Conservation (phyloP, 1,139 yeast genomes). For the Blastobotrys raffinosifermentans region DNA sequence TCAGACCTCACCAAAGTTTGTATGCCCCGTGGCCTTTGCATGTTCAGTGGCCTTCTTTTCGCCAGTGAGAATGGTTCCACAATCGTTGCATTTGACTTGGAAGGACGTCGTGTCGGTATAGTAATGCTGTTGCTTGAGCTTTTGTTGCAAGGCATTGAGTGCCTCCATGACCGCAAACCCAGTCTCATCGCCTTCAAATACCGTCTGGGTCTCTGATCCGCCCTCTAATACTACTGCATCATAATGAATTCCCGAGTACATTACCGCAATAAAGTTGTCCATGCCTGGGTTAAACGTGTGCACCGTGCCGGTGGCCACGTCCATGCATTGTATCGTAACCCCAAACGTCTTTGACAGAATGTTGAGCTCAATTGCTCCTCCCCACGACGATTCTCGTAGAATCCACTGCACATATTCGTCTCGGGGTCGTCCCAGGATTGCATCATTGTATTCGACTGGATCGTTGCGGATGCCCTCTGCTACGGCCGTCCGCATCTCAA, state of each 20-base stretch:
- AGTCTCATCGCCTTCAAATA: constrained; percentile 34
- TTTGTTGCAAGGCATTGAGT: constrained; percentile 39
- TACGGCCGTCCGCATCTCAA: constrained; percentile 44
- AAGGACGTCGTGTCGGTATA: constrained; percentile 64
- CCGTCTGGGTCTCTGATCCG: constrained; percentile 36
- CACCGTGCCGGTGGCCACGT: constrained; percentile 57
- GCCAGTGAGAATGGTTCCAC: constrained; percentile 51
- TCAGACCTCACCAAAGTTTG: constrained; percentile 55
- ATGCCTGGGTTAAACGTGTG: constrained; percentile 51
- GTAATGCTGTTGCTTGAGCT: constrained; percentile 49
- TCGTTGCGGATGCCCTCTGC: constrained; percentile 42
- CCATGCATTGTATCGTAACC: constrained; percentile 56
- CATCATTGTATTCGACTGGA: constrained; percentile 48
- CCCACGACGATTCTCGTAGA: constrained; percentile 60
- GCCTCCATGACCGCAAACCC: constrained; percentile 35
- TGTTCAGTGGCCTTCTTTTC: constrained; percentile 64
- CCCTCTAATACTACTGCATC: constrained; percentile 50
- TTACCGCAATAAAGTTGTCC: constrained; percentile 45
- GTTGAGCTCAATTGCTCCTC: constrained; percentile 77
- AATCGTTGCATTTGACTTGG: constrained; percentile 52
- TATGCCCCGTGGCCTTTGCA: constrained; percentile 60
- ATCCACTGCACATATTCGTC: constrained; percentile 60
- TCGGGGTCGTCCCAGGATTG: constrained; percentile 51
- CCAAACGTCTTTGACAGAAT: constrained; percentile 53
- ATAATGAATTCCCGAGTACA: constrained; percentile 73